Evolutionary conservation across 1,284 basidiomycete genomes (phyloP).

Genomic region (Xanthoconium separans): DNA sequence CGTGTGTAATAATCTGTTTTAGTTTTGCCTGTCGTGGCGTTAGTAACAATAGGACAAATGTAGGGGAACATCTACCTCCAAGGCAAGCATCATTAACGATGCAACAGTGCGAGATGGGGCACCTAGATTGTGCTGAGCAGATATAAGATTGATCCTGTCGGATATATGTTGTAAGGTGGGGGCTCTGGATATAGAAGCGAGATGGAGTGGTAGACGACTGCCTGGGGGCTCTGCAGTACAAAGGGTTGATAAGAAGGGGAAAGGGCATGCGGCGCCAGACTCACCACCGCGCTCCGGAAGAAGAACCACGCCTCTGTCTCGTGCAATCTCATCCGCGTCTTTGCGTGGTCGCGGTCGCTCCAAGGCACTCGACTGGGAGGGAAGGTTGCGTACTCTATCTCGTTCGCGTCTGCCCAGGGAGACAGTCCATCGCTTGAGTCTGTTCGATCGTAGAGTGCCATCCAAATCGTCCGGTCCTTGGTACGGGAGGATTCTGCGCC

Average conservation of each 20-base stretch:
- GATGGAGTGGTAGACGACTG: slow-evolving; percentile 63
- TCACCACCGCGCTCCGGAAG: slow-evolving; percentile 63
- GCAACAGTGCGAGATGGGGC: slow-evolving; percentile 62
- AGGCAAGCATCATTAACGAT: slow-evolving; percentile 70
- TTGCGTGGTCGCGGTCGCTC: slow-evolving; percentile 44
- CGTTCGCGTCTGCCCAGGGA: slow-evolving; percentile 70
- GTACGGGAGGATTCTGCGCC: slow-evolving; percentile 67
- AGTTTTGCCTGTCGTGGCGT: slow-evolving; percentile 59
- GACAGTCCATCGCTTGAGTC: slow-evolving; percentile 75
- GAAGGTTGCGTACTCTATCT: slow-evolving; percentile 60
- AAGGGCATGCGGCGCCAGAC: slow-evolving; percentile 13
- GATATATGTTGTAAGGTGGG: slow-evolving; percentile 75
- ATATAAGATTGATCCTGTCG: slow-evolving; percentile 77
- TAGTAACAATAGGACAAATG: neutral
- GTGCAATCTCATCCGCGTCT: slow-evolving; percentile 63
- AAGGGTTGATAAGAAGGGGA: neutral
- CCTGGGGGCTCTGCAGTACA: slow-evolving; percentile 59
- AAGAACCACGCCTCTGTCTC: slow-evolving; percentile 65
- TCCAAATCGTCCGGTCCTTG: slow-evolving; percentile 57
- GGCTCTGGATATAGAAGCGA: slow-evolving; percentile 66
- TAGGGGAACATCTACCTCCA: slow-evolving; percentile 50
- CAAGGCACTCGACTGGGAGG: slow-evolving; percentile 39
- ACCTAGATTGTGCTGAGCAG: slow-evolving; percentile 68
- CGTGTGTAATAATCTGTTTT: slow-evolving; percentile 78
- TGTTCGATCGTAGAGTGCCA: slow-evolving; percentile 56